Conservation (phyloP, 1,139 yeast species). For the Lizanozyma gosingica region DNA sequence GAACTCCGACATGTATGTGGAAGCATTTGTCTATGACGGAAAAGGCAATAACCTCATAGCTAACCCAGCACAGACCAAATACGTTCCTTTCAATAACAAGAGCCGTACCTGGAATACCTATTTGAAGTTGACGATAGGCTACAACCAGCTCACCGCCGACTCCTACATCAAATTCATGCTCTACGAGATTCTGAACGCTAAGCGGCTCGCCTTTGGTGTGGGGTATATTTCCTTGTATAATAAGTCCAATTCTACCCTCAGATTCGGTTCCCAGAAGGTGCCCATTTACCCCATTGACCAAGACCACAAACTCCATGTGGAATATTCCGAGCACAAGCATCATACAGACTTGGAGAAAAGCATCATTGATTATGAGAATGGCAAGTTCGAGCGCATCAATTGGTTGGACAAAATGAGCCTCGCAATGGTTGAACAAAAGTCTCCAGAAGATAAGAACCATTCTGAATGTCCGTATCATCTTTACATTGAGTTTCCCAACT, state of each 20-base stretch:
- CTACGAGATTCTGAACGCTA: conserved; percentile 27
- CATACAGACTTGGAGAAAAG: conserved; percentile 39
- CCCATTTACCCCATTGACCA: conserved; percentile 12
- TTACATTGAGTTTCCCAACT: conserved; percentile 63
- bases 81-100: conserved; percentile 25
- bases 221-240: conserved; percentile 29
- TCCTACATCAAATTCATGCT: conserved; percentile 24
- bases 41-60: conserved; percentile 21
- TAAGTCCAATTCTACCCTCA: conserved; percentile 16
- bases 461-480: conserved; percentile 32
- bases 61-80: conserved; percentile 28
- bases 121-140: conserved; percentile 26
- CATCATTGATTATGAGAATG: conserved; percentile 58
- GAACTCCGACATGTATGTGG: conserved; percentile 30
- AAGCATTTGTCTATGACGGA: conserved; percentile 19
- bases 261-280: conserved; percentile 33
- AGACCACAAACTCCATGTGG: conserved; percentile 14
- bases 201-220: conserved; percentile 24
- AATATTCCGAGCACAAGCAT: conserved; percentile 11
- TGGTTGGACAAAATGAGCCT: conserved; percentile 76
- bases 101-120: conserved; percentile 30
- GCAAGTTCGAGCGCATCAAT: conserved; percentile 49
- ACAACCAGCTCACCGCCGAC: conserved; percentile 27
- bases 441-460: conserved; percentile 4
- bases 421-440: conserved; percentile 42